Evolutionary conservation across 1,284 basidiomycete genomes (phyloP).

Genomic region (Ustilago hordei): DNA sequence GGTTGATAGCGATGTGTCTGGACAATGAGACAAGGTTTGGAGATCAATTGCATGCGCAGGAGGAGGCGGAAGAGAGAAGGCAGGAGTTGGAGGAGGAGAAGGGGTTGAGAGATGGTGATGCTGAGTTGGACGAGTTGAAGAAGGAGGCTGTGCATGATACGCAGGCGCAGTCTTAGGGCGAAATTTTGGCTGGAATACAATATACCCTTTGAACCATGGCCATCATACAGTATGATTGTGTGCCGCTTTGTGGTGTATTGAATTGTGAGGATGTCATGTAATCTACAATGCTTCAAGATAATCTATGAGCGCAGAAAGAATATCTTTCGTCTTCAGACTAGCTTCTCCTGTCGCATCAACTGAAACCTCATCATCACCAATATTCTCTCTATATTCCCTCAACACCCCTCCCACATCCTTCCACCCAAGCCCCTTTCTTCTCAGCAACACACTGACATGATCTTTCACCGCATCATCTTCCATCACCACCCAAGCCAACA

Average conservation of each 20-base stretch:
- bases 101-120: conserved; percentile 43
- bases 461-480: conserved; percentile 84
- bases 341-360: conserved; percentile 1
- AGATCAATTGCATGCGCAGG: conserved; percentile 38
- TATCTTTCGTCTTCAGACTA: conserved; percentile 38
- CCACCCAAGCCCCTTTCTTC: conserved; percentile 24
- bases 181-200: background rate
- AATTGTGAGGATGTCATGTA: background rate
- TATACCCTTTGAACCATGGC: conserved; percentile 4
- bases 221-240: background rate
- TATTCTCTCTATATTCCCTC: conserved; percentile 55
- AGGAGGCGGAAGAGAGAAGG: conserved; percentile 11
- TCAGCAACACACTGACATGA: conserved; percentile 47
- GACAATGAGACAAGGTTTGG: conserved; percentile 51
- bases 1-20: conserved; percentile 37
- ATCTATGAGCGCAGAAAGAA: conserved; percentile 55
- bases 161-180: background rate
- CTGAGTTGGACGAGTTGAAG: conserved; percentile 35
- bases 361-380: conserved; percentile 59
- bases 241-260: no score
- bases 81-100: conserved; percentile 26
- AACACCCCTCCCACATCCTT: conserved; percentile 35
- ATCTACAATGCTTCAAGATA: conserved; percentile 51
- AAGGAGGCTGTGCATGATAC: conserved; percentile 13
- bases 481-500: conserved; percentile 94